These are phyloP conservation scores for Suillus bovinus DNA, from an alignment of 768 basidiomycete genomes.

Conservation along the genomic window DNA sequence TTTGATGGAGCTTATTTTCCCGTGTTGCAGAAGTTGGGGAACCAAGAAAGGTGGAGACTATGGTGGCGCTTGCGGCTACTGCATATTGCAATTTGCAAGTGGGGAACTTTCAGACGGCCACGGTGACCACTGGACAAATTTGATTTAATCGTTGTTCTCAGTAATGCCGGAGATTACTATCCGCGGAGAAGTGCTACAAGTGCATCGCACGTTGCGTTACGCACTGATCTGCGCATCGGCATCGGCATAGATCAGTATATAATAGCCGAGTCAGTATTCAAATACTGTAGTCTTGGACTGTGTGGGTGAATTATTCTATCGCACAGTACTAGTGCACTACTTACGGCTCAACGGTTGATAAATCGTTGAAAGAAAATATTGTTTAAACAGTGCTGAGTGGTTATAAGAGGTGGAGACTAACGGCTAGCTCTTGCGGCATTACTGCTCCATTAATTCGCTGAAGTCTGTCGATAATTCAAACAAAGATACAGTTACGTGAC, in stretches of 20 bases:
- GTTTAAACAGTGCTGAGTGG: neutral
- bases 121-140: neutral
- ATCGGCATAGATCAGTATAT: neutral
- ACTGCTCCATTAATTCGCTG: neutral
- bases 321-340: no score
- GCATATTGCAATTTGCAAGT: neutral
- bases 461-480: neutral
- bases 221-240: neutral
- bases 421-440: neutral
- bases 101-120: neutral
- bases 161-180: neutral
- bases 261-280: neutral
- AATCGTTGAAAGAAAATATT: neutral
- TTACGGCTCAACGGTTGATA: no score
- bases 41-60: neutral
- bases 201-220: neutral
- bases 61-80: neutral
- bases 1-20: neutral
- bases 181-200: neutral
- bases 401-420: neutral
- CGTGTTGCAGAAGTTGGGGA: neutral
- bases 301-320: neutral
- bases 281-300: neutral
- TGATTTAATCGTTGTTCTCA: neutral
- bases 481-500: slow-evolving; percentile 13